Base-by-base conservation (phyloP, 2,329 filamentous ascomycete genomes). In the Aspergillus melleus region DNA sequence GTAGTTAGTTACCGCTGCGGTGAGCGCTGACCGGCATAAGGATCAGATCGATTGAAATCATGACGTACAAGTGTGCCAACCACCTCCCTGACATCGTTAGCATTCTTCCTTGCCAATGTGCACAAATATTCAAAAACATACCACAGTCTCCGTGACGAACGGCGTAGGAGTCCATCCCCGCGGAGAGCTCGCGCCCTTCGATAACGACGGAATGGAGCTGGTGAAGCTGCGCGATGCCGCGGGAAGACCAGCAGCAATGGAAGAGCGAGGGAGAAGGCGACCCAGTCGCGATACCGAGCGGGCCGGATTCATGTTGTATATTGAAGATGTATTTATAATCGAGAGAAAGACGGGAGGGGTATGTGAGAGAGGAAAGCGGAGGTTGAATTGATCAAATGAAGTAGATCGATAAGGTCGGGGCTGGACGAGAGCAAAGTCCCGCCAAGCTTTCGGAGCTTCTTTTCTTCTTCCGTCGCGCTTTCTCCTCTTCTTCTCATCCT, bases 41-140 rank as follows among this genome's bases (percentile, higher is more conserved):
- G 51, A 57, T 52, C 22, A 26, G 54, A 32, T 24, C 19, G 32
- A 30, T 51, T n/a, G 39, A 19, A 9, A 14, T 16, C 58, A 47
- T 47, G 64, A 83, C 86, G 66, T 81, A 92, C 89, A 91, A 75
- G 89, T 91, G 74, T 89, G 88, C 84, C 89, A 90, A 63, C 90
- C 90, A 65, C 88, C 88, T 69, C 88, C 84, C 90, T 92, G 69
- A 65, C 54, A 59, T 14, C 11, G 51, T 30, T 49, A 47, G 26
- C 1, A 24, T 72, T 69, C 65, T 58, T 63, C 61, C 54, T 51
- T 16, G 22, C 9, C 42, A 46, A 36, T 26, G 32, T 1, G n/a
- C n/a, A 29, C 29, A 14, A 29, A 24, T 22, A 16, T 11, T 5
- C 16, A 22, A 53, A 11, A 36, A 86, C 75, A 66, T 77, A 84